Conservation (phyloP, 2,329 filamentous ascomycete species). For the Calcarisporium arbuscula region DNA sequence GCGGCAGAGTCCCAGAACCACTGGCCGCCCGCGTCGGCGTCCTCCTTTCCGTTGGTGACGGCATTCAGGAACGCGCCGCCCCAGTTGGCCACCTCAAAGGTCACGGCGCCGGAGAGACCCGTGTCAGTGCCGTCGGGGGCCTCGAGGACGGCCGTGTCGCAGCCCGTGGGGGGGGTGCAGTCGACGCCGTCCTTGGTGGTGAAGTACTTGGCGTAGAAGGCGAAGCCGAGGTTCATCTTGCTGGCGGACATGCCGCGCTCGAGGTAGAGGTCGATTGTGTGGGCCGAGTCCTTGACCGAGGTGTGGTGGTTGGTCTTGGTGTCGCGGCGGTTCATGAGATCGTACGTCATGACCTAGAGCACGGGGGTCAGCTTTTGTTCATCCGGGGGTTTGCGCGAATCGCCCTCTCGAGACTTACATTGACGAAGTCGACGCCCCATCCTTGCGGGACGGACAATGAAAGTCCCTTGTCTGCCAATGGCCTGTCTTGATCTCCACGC, state of each 20-base stretch:
- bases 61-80: conserved; percentile 33
- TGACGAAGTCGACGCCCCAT: conserved; percentile 57
- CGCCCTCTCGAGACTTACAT: conserved; percentile 24
- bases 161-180: conserved; percentile 48
- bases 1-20: conserved; percentile 45
- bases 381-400: fast-evolving
- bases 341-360: conserved; percentile 58
- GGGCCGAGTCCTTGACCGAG: conserved; percentile 47
- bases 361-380: background rate
- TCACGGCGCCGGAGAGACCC: conserved; percentile 37
- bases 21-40: conserved; percentile 44
- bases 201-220: conserved; percentile 66
- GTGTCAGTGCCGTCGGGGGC: conserved; percentile 53
- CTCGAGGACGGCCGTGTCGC: conserved; percentile 53
- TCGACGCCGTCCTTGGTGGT: conserved; percentile 39
- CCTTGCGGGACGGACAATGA: conserved; percentile 63
- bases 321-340: conserved; percentile 68
- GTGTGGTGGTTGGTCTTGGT: conserved; percentile 58
- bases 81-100: conserved; percentile 30
- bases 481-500: conserved; percentile 51
- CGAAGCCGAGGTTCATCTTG: conserved; percentile 60
- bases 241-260: conserved; percentile 45
- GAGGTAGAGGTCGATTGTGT: conserved; percentile 53
- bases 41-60: conserved; percentile 30
- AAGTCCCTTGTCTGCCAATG: conserved; percentile 54